Base-by-base conservation (phyloP, 176 grass and related monocot genomes). In the Elaeis guineensis region DNA sequence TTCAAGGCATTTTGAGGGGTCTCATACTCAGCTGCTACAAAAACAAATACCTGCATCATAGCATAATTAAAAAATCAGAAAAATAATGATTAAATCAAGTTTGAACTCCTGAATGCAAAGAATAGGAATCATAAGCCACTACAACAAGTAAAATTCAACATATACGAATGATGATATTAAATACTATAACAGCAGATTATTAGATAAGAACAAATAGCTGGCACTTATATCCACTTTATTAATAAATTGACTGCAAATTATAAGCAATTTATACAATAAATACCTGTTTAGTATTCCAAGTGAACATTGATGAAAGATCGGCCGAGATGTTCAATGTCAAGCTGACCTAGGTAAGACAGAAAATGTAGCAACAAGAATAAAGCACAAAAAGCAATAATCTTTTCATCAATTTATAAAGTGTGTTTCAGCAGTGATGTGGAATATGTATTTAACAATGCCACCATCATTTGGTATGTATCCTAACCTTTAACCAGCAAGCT, bases 261-360 rank as follows among this genome's bases (percentile, higher is more conserved):
- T 5, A 59, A 59, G 52, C 44, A 51, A 8, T 19, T 14, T n/a
- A 49, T 39, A 72, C 2, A 54, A 50, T 9, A 44, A 0, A n/a
- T 67, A 98, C 93, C 88, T 98, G 93, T 75, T 98, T 98, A 52
- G 93, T 86, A 82, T 98, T 92, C 93, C 93, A 98, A 52, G 93
- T 98, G 79, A 98, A 98, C 51, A 98, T 75, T 16, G 87, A 86
- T 15, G 93, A 92, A 49, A 92, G 88, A 69, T 98, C 93, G 0
- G 93, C 88, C 19, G 93, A 89, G 70, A 92, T 82, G 69, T 98
- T 98, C 14, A 98, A 72, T 48, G 88, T 98, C 88, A 98, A 67
- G 79, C 93, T 98, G 65, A 92, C 93, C 87, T 98, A 61, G 35
- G 35, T 44, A 44, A 44, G 35, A 44, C 35, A 44, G 35, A 44